Evolutionary conservation across 805 yeast genomes (phyloP).

Genomic region (Starmerella cellae): DNA sequence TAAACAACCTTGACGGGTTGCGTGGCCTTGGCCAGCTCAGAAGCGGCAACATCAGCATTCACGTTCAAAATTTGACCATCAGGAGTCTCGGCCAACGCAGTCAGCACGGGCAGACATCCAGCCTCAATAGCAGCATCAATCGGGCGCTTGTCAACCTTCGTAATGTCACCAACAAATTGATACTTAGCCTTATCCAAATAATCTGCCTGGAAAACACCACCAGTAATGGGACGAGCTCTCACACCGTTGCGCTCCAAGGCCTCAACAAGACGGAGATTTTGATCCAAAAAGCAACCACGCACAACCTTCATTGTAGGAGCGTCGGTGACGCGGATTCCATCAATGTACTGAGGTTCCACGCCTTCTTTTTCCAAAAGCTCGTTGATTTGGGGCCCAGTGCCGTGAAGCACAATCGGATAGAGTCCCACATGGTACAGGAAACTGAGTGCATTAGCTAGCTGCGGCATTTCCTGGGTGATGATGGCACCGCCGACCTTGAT

Average conservation of each 20-base stretch:
- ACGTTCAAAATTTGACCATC: conserved; percentile 95
- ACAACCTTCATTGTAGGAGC: conserved; percentile 92
- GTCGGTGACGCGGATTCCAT: conserved; percentile 94
- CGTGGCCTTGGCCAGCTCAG: conserved; percentile 89
- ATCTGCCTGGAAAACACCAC: conserved; percentile 91
- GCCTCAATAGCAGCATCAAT: conserved; percentile 90
- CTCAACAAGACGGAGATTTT: conserved; percentile 84
- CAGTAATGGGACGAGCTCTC: conserved; percentile 95
- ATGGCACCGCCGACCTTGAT: conserved; percentile 99
- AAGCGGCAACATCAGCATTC: conserved; percentile 98
- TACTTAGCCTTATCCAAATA: conserved; percentile 83
- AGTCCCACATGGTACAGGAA: conserved; percentile 94
- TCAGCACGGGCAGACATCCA: conserved; percentile 91
- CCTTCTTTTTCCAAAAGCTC: conserved; percentile 86
- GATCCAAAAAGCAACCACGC: conserved; percentile 87
- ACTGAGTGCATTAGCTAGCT: conserved; percentile 88
- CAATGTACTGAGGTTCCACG: conserved; percentile 87
- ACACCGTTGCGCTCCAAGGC: conserved; percentile 95
- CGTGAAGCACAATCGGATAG: conserved; percentile 92
- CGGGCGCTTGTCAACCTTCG: conserved; percentile 72
- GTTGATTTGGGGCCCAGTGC: conserved; percentile 98
- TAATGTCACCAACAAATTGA: conserved; percentile 82
- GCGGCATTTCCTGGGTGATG: conserved; percentile 85
- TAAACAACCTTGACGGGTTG: conserved; percentile 96
- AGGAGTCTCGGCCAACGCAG: conserved; percentile 92